Percentiles rank a stretch among this genome's conserved stretches.
phyloP scores from a whole-genome alignment of 176 grass and related monocot species.

The Oryza nivara region DNA sequence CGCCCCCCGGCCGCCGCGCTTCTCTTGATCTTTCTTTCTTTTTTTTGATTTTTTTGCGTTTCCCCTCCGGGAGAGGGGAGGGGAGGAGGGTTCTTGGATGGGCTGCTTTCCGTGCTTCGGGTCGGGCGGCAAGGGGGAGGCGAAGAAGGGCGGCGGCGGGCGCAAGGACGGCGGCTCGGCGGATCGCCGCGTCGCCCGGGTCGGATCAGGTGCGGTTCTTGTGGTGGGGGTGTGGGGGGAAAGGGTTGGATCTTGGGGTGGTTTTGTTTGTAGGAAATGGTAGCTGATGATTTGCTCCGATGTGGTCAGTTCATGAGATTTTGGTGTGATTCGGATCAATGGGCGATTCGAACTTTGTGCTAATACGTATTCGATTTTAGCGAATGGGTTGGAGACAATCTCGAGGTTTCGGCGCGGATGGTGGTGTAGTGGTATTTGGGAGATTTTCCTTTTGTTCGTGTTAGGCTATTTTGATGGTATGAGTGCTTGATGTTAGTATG shows the following conservation, averaged over 20 bases:
- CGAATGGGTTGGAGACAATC: slow-evolving; percentile 13
- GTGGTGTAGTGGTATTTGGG: not conserved
- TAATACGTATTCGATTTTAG: slow-evolving; percentile 27
- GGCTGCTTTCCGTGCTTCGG: slow-evolving; percentile 84
- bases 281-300: not conserved
- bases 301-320: not conserved
- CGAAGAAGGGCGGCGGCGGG: slow-evolving; percentile 42
- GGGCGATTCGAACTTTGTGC: not conserved
- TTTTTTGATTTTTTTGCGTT: not conserved
- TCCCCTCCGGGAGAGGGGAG: not conserved
- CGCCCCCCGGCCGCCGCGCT: slow-evolving; percentile 10
- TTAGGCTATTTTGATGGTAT: slow-evolving; percentile 14
- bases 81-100: slow-evolving; percentile 56
- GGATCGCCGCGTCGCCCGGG: slow-evolving; percentile 43
- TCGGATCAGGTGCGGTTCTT: slow-evolving; percentile 66
- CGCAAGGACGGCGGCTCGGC: slow-evolving; percentile 54
- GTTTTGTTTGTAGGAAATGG: slow-evolving; percentile 32
- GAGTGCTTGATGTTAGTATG: not conserved
- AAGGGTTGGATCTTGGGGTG: slow-evolving; percentile 45
- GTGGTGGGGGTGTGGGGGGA: not conserved
- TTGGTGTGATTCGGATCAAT: slow-evolving; percentile 18
- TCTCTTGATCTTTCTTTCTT: slow-evolving; percentile 20
- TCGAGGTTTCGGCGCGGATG: not conserved
- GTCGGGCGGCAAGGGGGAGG: slow-evolving; percentile 58
- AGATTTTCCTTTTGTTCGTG: slow-evolving; percentile 11